phyloP scores from a whole-genome alignment of 192 early-diverging fungal genomes.

The Podila epigama region DNA sequence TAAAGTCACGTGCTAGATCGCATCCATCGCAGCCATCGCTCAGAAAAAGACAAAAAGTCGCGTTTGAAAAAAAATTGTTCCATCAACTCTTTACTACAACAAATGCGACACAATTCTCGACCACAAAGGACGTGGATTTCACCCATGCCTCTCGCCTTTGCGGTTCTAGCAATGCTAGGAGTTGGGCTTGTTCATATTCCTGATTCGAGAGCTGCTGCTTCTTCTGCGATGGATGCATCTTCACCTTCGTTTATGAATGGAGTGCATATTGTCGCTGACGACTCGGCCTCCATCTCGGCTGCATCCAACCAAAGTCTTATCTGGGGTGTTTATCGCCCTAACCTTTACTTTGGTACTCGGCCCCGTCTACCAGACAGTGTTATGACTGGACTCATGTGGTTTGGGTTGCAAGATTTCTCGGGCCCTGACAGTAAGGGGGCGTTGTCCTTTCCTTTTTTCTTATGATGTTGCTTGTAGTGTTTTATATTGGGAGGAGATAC shows the following conservation, averaged over 20 bases:
- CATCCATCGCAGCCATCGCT: too few species aligned
- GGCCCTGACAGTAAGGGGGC: conserved; percentile 57
- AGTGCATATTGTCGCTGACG: background rate
- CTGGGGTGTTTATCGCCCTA: conserved; percentile 94
- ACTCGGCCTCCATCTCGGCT: background rate
- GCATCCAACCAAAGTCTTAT: conserved; percentile 64
- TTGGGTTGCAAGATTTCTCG: conserved; percentile 67
- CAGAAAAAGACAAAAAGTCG: too few species aligned
- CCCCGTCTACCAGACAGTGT: conserved; percentile 78
- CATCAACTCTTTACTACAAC: too few species aligned
- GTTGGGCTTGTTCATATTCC: background rate
- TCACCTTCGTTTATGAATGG: conserved; percentile 2
- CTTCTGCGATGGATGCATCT: conserved; percentile 10
- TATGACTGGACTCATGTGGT: conserved; percentile 96
- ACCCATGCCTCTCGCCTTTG: background rate
- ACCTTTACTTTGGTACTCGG: conserved; percentile 92
- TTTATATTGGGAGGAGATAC: too few species aligned
- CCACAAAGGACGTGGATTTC: background rate
- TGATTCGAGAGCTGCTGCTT: background rate
- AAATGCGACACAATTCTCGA: background rate
- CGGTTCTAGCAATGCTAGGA: background rate
- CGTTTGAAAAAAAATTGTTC: too few species aligned
- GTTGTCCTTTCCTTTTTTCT: background rate
- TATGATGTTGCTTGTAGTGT: background rate
- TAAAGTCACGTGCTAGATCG: too few species aligned